A percentile compares a stretch with the other conserved stretches of the same genome.
phyloP scores from a whole-genome alignment of 2,329 filamentous ascomycete genomes.

The Penicillium sp. region DNA sequence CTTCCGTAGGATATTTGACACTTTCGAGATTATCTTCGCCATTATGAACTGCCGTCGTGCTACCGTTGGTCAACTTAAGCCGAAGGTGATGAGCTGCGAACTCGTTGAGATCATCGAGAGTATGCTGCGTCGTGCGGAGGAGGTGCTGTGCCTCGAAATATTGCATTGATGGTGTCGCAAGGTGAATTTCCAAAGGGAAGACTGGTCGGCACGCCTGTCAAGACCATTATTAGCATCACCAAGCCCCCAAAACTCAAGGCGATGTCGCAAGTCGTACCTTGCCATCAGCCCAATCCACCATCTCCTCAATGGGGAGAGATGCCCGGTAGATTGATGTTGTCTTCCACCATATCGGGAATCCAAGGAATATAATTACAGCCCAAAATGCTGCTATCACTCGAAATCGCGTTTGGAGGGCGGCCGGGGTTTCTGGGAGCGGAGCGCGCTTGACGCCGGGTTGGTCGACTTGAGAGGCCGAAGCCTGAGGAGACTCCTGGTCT shows the following conservation, averaged over 20 bases:
- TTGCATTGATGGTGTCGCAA: constrained; percentile 68
- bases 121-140: constrained; percentile 77
- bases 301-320: constrained; percentile 74
- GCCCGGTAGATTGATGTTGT: constrained; percentile 92
- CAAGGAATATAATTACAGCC: constrained; percentile 77
- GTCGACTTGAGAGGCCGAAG: constrained; percentile 15
- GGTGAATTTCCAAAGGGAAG: constrained; percentile 78
- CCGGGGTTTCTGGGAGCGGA: constrained; percentile 75
- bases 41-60: constrained; percentile 4
- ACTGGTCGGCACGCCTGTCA: constrained; percentile 78
- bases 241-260: not conserved
- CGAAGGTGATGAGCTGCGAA: constrained; percentile 82
- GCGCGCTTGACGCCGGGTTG: constrained; percentile 36
- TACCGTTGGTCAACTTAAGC: constrained; percentile 58
- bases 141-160: constrained; percentile 69
- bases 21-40: constrained; percentile 12
- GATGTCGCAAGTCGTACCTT: constrained; percentile 56
- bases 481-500: constrained; percentile 33
- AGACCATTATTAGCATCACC: constrained; percentile 11
- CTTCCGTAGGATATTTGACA: constrained; percentile 11
- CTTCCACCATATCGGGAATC: constrained; percentile 92
- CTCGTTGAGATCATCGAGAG: constrained; percentile 81
- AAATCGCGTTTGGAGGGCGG: constrained; percentile 68
- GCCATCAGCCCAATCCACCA: constrained; percentile 90
- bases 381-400: constrained; percentile 86